These are phyloP conservation scores for Boletellus emodensis DNA, from an alignment of 768 basidiomycete species.

Conservation along the genomic window DNA sequence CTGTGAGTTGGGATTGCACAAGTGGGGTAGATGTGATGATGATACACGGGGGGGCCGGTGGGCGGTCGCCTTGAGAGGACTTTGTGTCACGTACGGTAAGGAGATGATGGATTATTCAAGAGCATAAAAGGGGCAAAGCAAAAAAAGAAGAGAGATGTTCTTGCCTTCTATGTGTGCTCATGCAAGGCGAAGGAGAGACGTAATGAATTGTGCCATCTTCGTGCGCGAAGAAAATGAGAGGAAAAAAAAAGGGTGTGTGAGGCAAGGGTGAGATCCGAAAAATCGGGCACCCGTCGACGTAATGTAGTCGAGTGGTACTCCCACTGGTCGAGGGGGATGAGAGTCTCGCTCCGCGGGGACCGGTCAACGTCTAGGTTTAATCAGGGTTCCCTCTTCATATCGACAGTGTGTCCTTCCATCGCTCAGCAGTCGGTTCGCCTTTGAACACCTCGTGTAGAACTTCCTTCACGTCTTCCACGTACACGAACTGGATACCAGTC, in stretches of 20 bases:
- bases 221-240: not conserved
- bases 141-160: not conserved
- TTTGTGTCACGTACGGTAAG: no score
- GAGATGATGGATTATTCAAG: not conserved
- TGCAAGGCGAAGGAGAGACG: constrained; percentile 2
- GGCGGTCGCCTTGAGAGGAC: no score
- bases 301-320: no score
- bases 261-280: no score
- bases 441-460: constrained; percentile 86
- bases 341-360: not conserved
- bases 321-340: not conserved
- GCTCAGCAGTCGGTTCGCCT: constrained; percentile 51
- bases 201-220: not conserved
- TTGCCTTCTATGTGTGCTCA: constrained; percentile 7
- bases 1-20: no score
- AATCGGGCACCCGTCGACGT: no score
- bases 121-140: not conserved
- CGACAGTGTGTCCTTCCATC: constrained; percentile 63
- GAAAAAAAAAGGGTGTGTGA: no score
- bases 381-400: constrained; percentile 11
- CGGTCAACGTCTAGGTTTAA: not conserved
- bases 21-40: no score
- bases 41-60: no score
- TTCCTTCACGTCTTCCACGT: constrained; percentile 90
- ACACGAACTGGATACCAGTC: constrained; percentile 90